These are phyloP conservation scores for Fusarium sp. DNA, from an alignment of 2,329 filamentous ascomycete genomes.

Conservation along the genomic window DNA sequence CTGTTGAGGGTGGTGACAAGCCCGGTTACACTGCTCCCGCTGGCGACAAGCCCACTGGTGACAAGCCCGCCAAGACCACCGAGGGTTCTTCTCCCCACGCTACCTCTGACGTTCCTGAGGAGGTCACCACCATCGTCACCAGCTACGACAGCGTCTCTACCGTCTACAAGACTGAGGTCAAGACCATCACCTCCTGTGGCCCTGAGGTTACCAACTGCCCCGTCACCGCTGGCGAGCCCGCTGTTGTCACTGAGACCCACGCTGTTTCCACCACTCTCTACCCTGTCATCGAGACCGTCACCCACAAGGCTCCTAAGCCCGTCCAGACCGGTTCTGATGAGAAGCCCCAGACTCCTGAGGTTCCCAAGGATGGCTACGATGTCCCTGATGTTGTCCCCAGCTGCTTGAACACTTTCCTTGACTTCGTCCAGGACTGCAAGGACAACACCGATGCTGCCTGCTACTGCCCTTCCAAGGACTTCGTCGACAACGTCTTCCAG, in stretches of 20 bases:
- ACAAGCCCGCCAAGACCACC: conserved; percentile 30
- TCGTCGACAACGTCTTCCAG: conserved; percentile 81
- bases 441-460: conserved; percentile 86
- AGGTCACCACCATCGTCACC: conserved; percentile 34
- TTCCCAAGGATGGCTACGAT: conserved; percentile 47
- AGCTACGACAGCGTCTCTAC: conserved; percentile 30
- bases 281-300: conserved; percentile 43
- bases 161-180: conserved; percentile 31
- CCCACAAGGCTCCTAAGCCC: conserved; percentile 31
- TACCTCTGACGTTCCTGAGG: conserved; percentile 44
- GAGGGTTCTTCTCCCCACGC: conserved; percentile 34
- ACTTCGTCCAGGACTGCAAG: conserved; percentile 73
- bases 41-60: conserved; percentile 27
- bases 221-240: conserved; percentile 47
- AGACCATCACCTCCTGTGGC: conserved; percentile 43
- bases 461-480: conserved; percentile 85
- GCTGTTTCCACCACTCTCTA: conserved; percentile 42
- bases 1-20: conserved; percentile 23
- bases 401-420: conserved; percentile 93
- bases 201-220: conserved; percentile 61
- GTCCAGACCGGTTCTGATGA: conserved; percentile 39
- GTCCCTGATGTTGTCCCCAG: conserved; percentile 78
- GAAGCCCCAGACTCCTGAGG: conserved; percentile 49
- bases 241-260: conserved; percentile 43
- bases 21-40: conserved; percentile 22